These are phyloP conservation scores for Picea glauca DNA, from an alignment of 75 land plant species.

Conservation along the genomic window DNA sequence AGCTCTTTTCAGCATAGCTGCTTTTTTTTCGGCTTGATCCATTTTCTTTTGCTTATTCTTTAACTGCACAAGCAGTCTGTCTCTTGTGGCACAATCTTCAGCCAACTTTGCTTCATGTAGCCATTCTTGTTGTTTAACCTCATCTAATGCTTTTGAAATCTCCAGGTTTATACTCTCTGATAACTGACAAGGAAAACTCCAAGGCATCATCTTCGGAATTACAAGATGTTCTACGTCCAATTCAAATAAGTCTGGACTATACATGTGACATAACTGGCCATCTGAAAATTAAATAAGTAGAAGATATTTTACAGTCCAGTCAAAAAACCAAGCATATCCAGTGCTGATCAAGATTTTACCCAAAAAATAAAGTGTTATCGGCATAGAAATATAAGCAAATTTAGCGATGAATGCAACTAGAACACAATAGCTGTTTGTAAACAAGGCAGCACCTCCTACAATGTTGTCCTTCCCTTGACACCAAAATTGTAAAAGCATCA, in stretches of 20 bases:
- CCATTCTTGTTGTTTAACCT: neutral
- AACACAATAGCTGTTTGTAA: neutral
- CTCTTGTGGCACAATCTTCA: constrained; percentile 10
- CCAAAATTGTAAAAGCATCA: constrained; percentile 93
- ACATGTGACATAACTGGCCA: constrained; percentile 9
- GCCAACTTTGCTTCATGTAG: constrained; percentile 2
- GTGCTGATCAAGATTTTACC: neutral
- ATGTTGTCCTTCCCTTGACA: constrained; percentile 47
- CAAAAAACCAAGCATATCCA: neutral
- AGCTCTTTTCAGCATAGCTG: constrained; percentile 29
- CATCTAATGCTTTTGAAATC: constrained; percentile 24
- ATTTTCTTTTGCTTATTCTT: neutral
- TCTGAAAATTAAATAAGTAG: constrained; percentile 28
- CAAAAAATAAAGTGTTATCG: constrained; percentile 6
- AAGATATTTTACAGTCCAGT: neutral
- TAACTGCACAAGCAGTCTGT: neutral
- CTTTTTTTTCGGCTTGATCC: constrained; percentile 30
- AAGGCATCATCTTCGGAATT: constrained; percentile 52
- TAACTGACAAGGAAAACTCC: constrained; percentile 53
- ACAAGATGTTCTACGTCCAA: constrained; percentile 50
- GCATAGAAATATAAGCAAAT: constrained; percentile 6
- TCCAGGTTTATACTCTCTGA: constrained; percentile 45
- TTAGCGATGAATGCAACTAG: neutral
- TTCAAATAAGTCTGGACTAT: constrained; percentile 40
- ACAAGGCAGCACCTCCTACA: constrained; percentile 15